Percentiles rank a stretch among this genome's conserved stretches.
Evolutionary conservation across 257 asterid species (phyloP).

Genomic region (Salvia hispanica): DNA sequence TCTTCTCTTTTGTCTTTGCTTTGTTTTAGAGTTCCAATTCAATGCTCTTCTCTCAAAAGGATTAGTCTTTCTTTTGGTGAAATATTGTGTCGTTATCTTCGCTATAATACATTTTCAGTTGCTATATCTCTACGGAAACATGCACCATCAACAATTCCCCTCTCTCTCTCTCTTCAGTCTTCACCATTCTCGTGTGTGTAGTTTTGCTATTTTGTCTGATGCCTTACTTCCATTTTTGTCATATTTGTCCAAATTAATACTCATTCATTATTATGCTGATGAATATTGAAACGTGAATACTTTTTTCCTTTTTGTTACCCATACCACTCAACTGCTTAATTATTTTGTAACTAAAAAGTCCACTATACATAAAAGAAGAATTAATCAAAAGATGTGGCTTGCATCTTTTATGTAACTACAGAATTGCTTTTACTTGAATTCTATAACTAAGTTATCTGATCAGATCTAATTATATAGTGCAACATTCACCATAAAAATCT

Average conservation of each 20-base stretch:
- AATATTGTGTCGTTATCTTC: conserved; percentile 24
- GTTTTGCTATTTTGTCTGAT: conserved; percentile 15
- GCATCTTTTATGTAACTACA: too few species aligned
- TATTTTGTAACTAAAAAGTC: too few species aligned
- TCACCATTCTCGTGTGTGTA: neutral
- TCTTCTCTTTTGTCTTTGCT: conserved; percentile 15
- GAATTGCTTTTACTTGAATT: too few species aligned
- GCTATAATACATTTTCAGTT: neutral
- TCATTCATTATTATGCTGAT: too few species aligned
- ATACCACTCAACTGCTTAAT: too few species aligned
- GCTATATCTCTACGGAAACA: neutral
- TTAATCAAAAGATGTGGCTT: too few species aligned
- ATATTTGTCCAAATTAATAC: neutral
- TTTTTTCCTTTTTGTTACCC: too few species aligned
- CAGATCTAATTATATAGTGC: too few species aligned
- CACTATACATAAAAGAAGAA: too few species aligned
- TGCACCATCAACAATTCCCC: conserved; percentile 1
- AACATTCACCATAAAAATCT: too few species aligned
- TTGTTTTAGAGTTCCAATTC: conserved; percentile 39
- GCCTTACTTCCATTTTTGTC: neutral
- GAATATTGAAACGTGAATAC: too few species aligned
- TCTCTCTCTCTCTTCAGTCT: neutral
- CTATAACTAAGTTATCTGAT: too few species aligned
- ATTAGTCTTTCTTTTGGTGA: neutral
- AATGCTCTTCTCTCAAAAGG: conserved; percentile 14